Conservation (phyloP, 2,329 filamentous ascomycete species). For the Aspergillus aculeatus region DNA sequence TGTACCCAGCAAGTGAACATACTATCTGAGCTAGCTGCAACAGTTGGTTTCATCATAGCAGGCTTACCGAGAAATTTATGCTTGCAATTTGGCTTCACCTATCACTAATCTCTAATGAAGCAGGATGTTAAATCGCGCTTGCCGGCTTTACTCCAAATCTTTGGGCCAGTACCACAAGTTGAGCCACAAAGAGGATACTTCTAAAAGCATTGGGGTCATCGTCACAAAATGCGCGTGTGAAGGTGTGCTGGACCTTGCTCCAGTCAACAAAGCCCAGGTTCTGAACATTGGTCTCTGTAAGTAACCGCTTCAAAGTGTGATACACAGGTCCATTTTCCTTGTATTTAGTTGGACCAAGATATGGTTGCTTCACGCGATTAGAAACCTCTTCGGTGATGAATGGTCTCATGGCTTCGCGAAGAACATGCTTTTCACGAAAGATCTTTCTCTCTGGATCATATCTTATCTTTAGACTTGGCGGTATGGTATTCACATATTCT, state of each 20-base stretch:
- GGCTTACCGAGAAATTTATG: no score
- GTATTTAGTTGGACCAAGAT: slow-evolving; percentile 48
- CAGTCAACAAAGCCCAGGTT: slow-evolving; percentile 45
- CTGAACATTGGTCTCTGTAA: slow-evolving; percentile 40
- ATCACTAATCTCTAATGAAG: not conserved
- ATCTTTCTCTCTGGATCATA: not conserved
- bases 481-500: not conserved
- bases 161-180: slow-evolving; percentile 48
- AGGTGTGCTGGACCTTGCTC: slow-evolving; percentile 31
- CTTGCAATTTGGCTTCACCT: not conserved
- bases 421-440: slow-evolving; percentile 6
- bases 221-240: slow-evolving; percentile 43
- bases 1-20: no score
- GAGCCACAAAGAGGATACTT: slow-evolving; percentile 38
- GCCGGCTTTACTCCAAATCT: slow-evolving; percentile 45
- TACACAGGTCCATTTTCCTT: slow-evolving; percentile 47
- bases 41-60: no score
- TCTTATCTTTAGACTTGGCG: not conserved
- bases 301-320: slow-evolving; percentile 23
- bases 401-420: slow-evolving; percentile 8
- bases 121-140: not conserved
- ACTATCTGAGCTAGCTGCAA: no score
- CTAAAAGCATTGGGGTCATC: slow-evolving; percentile 38
- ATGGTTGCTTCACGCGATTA: slow-evolving; percentile 48
- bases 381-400: slow-evolving; percentile 9